Evolutionary conservation across 1,139 yeast genomes (phyloP).

Genomic region (Yamadazyma triangularis): DNA sequence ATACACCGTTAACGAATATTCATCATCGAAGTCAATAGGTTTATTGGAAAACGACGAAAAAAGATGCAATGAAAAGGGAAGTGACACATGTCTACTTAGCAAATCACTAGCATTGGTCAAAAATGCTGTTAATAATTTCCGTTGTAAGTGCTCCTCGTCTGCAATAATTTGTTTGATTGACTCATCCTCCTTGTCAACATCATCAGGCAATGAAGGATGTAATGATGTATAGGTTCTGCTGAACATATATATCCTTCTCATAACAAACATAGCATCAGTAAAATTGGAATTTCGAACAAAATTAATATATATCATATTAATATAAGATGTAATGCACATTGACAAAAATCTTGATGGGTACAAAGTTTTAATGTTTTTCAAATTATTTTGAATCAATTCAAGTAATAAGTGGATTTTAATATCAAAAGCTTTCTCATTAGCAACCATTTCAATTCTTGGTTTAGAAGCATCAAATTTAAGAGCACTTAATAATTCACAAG

Average conservation of each 20-base stretch:
- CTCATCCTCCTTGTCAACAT: slow-evolving; percentile 23
- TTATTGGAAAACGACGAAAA: slow-evolving; percentile 7
- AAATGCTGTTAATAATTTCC: slow-evolving; percentile 40
- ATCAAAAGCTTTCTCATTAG: slow-evolving; percentile 37
- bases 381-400: slow-evolving; percentile 54
- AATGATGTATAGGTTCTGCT: slow-evolving; percentile 54
- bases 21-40: slow-evolving; percentile 10
- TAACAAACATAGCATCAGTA: slow-evolving; percentile 37
- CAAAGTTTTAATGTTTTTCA: slow-evolving; percentile 53
- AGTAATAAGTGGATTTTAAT: slow-evolving; percentile 59
- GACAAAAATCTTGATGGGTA: slow-evolving; percentile 77
- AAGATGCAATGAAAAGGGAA: slow-evolving; percentile 7
- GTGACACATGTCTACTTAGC: slow-evolving; percentile 20
- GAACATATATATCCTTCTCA: slow-evolving; percentile 61
- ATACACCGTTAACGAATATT: slow-evolving; percentile 14
- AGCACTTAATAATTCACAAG: slow-evolving; percentile 55
- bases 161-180: slow-evolving; percentile 37
- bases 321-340: slow-evolving; percentile 54
- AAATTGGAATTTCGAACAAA: slow-evolving; percentile 12
- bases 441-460: slow-evolving; percentile 9
- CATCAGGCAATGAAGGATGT: slow-evolving; percentile 12
- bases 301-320: slow-evolving; percentile 46
- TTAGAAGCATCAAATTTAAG: slow-evolving; percentile 16
- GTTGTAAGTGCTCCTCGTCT: slow-evolving; percentile 52
- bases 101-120: slow-evolving; percentile 43